phyloP scores from a whole-genome alignment of 495 filamentous ascomycete genomes.

The Cairneyella variabilis region DNA sequence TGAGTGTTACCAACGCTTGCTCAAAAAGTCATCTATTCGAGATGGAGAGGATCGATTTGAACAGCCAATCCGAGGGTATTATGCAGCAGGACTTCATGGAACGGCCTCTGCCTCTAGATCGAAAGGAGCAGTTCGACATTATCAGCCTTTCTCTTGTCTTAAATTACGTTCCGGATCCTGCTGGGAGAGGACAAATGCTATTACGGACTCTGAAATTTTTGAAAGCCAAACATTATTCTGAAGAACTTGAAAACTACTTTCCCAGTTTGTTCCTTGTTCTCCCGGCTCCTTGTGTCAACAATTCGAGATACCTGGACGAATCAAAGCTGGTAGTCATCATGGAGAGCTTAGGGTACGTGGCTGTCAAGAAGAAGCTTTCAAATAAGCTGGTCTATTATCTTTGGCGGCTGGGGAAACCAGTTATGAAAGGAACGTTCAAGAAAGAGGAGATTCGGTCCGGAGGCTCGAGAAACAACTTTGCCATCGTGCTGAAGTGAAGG shows the following conservation, averaged over 20 bases:
- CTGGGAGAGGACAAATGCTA: conserved; percentile 83
- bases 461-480: conserved; percentile 79
- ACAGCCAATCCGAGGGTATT: conserved; percentile 78
- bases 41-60: conserved; percentile 84
- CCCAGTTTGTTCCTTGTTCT: conserved; percentile 88
- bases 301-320: conserved; percentile 87
- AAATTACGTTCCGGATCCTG: conserved; percentile 82
- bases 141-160: conserved; percentile 93
- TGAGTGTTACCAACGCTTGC: conserved; percentile 81
- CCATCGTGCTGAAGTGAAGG: conserved; percentile 55
- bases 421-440: conserved; percentile 41
- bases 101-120: conserved; percentile 61
- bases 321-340: conserved; percentile 68
- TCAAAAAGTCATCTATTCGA: conserved; percentile 65
- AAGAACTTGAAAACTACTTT: conserved; percentile 37
- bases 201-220: conserved; percentile 68
- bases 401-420: conserved; percentile 51
- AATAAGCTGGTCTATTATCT: conserved; percentile 87
- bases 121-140: conserved; percentile 72
- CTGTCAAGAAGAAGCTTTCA: conserved; percentile 63
- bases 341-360: conserved; percentile 67
- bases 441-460: conserved; percentile 77
- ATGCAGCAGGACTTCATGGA: conserved; percentile 92
- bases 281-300: conserved; percentile 81
- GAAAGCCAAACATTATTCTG: conserved; percentile 23